These are phyloP conservation scores for Myriosclerotinia scirpicola DNA, from an alignment of 2,329 filamentous ascomycete genomes.

Conservation along the genomic window DNA sequence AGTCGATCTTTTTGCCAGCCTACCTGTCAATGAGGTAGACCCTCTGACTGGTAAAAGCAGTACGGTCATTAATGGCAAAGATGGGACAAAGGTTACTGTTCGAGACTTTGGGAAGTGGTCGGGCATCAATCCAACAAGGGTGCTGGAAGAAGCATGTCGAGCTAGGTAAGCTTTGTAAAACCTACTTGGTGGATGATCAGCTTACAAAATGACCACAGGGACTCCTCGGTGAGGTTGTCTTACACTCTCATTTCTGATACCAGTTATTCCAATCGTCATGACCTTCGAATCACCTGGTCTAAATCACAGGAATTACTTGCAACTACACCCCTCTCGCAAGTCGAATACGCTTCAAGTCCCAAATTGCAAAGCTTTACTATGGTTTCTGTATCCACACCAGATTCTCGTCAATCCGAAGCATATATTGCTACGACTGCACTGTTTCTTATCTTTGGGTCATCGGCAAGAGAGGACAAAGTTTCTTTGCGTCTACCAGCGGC, in stretches of 20 bases:
- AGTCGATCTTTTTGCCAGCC: conserved; percentile 57
- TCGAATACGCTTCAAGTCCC: conserved; percentile 43
- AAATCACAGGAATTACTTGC: conserved; percentile 62
- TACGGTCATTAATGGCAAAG: conserved; percentile 53
- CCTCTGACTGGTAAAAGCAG: conserved; percentile 57
- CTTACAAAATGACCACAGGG: conserved; percentile 49
- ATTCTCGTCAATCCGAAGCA: conserved; percentile 78
- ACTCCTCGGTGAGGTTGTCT: conserved; percentile 64
- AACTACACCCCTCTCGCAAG: conserved; percentile 39
- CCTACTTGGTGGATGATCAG: not conserved
- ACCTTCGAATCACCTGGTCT: conserved; percentile 74
- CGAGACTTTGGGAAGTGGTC: conserved; percentile 83
- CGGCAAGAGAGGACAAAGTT: conserved; percentile 81
- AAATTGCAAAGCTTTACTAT: conserved; percentile 69
- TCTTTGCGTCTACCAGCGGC: conserved; percentile 72
- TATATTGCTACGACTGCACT: conserved; percentile 80
- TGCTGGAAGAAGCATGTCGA: conserved; percentile 85
- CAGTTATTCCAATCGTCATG: conserved; percentile 73
- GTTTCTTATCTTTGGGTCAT: conserved; percentile 77
- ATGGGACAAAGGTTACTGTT: conserved; percentile 60
- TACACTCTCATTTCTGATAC: conserved; percentile 72
- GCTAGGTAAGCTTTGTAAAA: conserved; percentile 56
- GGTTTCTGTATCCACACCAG: conserved; percentile 70
- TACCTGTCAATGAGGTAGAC: conserved; percentile 62
- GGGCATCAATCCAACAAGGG: conserved; percentile 71